phyloP scores from a whole-genome alignment of 2,329 filamentous ascomycete species.

The Acephala macrosclerotiorum region DNA sequence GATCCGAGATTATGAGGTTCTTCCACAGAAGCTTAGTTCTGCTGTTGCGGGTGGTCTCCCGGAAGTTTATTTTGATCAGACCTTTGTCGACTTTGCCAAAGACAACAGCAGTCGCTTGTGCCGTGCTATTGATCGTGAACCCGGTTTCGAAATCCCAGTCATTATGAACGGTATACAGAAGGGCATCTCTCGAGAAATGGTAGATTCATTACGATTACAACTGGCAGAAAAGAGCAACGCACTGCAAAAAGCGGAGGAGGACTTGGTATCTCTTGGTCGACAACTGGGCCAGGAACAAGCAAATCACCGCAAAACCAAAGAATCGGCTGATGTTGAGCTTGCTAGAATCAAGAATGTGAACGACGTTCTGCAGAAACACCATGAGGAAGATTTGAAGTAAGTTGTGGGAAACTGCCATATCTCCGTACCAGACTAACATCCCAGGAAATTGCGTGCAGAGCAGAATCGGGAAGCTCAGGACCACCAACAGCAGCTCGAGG shows the following conservation, averaged over 20 bases:
- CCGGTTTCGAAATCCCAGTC: slow-evolving; percentile 84
- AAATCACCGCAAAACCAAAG: slow-evolving; percentile 72
- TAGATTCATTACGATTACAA: slow-evolving; percentile 83
- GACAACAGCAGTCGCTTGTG: slow-evolving; percentile 90
- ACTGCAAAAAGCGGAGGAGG: slow-evolving; percentile 56
- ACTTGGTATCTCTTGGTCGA: slow-evolving; percentile 56
- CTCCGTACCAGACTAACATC: slow-evolving; percentile 33
- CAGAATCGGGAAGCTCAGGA: slow-evolving; percentile 40
- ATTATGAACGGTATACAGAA: slow-evolving; percentile 82
- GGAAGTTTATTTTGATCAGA: slow-evolving; percentile 84
- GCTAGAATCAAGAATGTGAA: slow-evolving; percentile 59
- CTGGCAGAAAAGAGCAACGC: slow-evolving; percentile 72
- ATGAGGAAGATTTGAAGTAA: slow-evolving; percentile 70
- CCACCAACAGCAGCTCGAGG: slow-evolving; percentile 53
- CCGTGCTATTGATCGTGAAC: slow-evolving; percentile 88
- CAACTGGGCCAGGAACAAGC: slow-evolving; percentile 75
- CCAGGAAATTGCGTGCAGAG: slow-evolving; percentile 45
- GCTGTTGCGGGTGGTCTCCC: slow-evolving; percentile 65
- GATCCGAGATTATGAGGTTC: slow-evolving; percentile 89
- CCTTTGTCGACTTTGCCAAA: slow-evolving; percentile 93
- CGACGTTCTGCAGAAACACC: slow-evolving; percentile 72
- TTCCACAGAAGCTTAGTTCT: slow-evolving; percentile 71
- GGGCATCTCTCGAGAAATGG: slow-evolving; percentile 90
- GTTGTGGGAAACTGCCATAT: slow-evolving; percentile 31
- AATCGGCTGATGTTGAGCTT: slow-evolving; percentile 61